Evolutionary conservation across 345 rosid genomes (phyloP), one percentile per base, ranked within the genome.

Genomic region (Toxicodendron radicans): DNA sequence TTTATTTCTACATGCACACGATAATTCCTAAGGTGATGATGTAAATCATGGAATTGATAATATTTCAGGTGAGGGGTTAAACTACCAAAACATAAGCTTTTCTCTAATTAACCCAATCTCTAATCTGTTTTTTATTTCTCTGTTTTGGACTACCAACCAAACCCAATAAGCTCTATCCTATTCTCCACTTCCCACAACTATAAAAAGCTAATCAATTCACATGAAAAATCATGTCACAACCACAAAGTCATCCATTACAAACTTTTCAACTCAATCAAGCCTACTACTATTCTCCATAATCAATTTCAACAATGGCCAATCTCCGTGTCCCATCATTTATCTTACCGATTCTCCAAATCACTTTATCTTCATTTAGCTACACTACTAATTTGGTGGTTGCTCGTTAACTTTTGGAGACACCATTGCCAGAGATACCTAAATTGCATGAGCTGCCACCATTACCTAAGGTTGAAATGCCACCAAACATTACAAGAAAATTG

Each of bases 361-460:
- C 17, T 33, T 43, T 63, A 30, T 58, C 24, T 0, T 58, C 62
- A 16, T 20, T 68, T 21, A 58, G 18, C 59, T 23, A 33, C 11
- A 33, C 43, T 24, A 14, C 18, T 17, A 43, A 30, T 10, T 9
- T 74, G 5, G 65, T 68, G 24, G 62, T 8, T 2, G 78, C 78
- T 13, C 73, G 73, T 8, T 62, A 18, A 49, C 78, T 75, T 49
- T 1, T 68, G 11, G 78, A 68, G 35, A 52, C 54, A 32, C 5
- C 23, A 20, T 11, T 3, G 18, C 81, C 81, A 0, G 76, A 84
- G 5, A 18, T 68, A 64, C 79, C 79, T 14, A 38, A 51, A 10
- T 3, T 75, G 18, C 73, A 73, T 0, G 58, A 68, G 27, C 14
- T 68, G 5, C 73, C 76, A 1, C 21, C 65, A 43, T 6, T 24